Evolutionary conservation across 495 filamentous ascomycete genomes (phyloP), one percentile per base, ranked within the genome.

Genomic region (Penicillium daleae): DNA sequence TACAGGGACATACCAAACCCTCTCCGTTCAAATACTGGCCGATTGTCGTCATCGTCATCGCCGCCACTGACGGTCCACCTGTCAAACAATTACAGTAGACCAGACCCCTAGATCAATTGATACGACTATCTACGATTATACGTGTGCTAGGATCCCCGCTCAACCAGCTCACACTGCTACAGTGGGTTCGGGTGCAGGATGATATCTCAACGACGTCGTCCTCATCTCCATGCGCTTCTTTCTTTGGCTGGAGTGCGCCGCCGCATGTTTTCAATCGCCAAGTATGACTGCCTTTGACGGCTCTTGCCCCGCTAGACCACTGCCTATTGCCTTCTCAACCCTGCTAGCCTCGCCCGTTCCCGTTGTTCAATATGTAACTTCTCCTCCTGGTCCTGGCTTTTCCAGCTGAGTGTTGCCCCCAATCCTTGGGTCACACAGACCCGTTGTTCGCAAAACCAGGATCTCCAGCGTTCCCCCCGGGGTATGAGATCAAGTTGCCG

Each of bases 1-100:
- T n/a, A n/a, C n/a, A n/a, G n/a, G n/a, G n/a, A n/a, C n/a, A n/a
- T n/a, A n/a, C n/a, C n/a, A 21, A 24, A 22, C 4, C 21, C 46
- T 17, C 24, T 50, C 24, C 6, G 24, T 27, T 50, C 15, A 21
- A 37, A 54, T 22, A 33, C 24, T 19, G 21, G 29, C 51, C 29
- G 13, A 54, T 46, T 59, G 60, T 56, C 63, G 64, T 62, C 64
- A 66, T 56, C 63, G 64, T 62, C 64, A 66, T 62, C 55, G 12
- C 56, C 65, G 65, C 65, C 65, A 67, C 65, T 60, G 53, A 54
- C 32, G 49, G 31, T 59, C 56, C 61, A 39, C 57, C 33, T 42
- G 32, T 12, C 31, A 40, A 55, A 42, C n/a, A n/a, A 17, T 35
- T 46, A 22, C n/a, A n/a, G n/a, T n/a, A n/a, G n/a, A n/a, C n/a